Base-by-base conservation (phyloP, 306 rosid genomes). In the Begonia masoniana region DNA sequence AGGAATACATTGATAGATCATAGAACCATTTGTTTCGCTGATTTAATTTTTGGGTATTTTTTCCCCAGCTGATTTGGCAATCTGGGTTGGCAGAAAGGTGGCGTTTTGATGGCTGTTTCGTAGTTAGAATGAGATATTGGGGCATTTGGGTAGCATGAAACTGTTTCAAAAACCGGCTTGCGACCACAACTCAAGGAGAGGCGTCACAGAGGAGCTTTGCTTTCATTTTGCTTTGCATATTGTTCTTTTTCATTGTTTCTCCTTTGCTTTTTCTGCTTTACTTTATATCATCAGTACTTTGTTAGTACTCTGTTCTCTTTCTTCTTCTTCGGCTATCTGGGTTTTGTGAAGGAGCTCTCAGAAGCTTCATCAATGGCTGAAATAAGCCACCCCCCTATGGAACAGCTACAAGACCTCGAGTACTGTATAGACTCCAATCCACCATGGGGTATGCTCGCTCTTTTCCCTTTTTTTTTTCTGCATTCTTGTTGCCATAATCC, bases 351-450 rank as follows among this genome's bases (percentile, higher is more conserved):
- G 26, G 54, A 48, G 69, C 51, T 56, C 42, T 67, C 54, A 53
- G 53, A 69, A 62, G 41, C 80, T 74, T 70, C 75, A 24, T 13
- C 87, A 76, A 91, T 91, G 97, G 88, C 95, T 4, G 96, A 91
- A 80, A 85, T 85, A 61, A 85, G 80, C 58, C 97, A 91, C 76
- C 75, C 58, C 16, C 97, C 97, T 66, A 91, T 91, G 97, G 97
- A 91, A 67, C 97, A 91, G 61, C 94, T 91, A 54, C 96, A 91
- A 66, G 97, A 91, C 86, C 97, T 91, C 56, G 96, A 91, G 62
- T 91, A 81, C 66, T 91, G 97, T 72, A 76, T 91, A 73, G 97
- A 91, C 86, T 91, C 97, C 47, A 91, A 91, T 65, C 97, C 97
- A 56, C 84, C 97, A 3, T 91, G 96, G 97, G 86, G 97, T 91